Evolutionary conservation across 345 rosid genomes (phyloP), one percentile per base, ranked within the genome.

Genomic region (Melaleuca quinquenervia): DNA sequence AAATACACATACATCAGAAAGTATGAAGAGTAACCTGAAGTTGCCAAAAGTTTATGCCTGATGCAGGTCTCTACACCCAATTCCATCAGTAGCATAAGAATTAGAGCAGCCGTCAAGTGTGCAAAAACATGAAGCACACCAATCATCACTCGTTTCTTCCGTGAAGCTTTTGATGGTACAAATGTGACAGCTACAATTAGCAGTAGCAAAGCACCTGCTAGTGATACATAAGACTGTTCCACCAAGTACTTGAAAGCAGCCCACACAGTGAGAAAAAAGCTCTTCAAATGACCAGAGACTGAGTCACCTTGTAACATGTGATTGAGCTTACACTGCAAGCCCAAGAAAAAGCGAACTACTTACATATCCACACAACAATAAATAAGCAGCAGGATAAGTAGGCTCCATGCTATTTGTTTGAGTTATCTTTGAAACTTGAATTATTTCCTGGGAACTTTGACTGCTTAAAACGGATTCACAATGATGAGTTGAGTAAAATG

Each of bases 11-110:
- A 52, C 84, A 64, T 32, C 78, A 70, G 48, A 36, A 70, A 8
- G 78, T 36, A 36, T 70, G 7, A 36, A 70, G 26, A 70, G 18
- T 84, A 84, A 93, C 99, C 99, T 82, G 99, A 97, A 78, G 98
- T 97, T 86, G 99, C 99, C 52, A 97, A 93, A 11, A 94, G 94
- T 50, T 96, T 94, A 93, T 97, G 99, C 86, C 92, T 91, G 87
- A 97, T 93, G 85, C 99, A 97, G 16, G 94, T 96, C 91, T 97
- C 97, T 60, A 96, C 88, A 87, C 99, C 99, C 90, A 97, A 85
- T 88, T 97, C 99, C 91, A 97, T 78, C 84, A 97, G 93, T 93
- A 97, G 87, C 99, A 95, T 94, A 89, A 97, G 98, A 91, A 97
- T 91, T 56, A 96, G 86, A 86, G 99, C 99, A 21, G 99, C 93